Evolutionary conservation across 495 filamentous ascomycete species (phyloP), one percentile per base, ranked within the genome.

Genomic region (Hypoxylon cercidicola): DNA sequence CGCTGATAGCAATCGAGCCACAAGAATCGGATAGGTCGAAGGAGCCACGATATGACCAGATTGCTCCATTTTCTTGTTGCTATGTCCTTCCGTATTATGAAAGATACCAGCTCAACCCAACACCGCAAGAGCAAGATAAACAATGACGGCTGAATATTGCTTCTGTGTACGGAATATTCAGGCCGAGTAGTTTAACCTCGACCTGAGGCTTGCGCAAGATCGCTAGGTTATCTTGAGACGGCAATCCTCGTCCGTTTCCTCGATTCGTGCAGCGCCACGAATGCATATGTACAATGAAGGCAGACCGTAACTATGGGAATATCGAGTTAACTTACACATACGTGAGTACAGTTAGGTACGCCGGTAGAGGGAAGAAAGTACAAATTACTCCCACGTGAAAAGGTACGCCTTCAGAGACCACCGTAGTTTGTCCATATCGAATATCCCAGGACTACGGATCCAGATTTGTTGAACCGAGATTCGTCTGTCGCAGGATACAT

Each of bases 391-490:
- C 30, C 30, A 32, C 8, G 30, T 25, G 4, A 10, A 20, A 2
- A 2, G 7, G 40, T 15, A 25, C 5, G 5, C 35, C 3, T n/a
- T n/a, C 16, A 20, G 51, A 57, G 34, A 12, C 53, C 46, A 19
- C 19, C 39, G 49, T 49, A 53, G n/a, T 28, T 28, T 16, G 58
- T 54, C 20, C 55, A 16, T 32, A 30, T 68, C 35, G 49, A 20
- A 46, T 55, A 60, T 60, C 65, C 65, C 60, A 63, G 47, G 40
- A 46, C 44, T 56, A 56, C 19, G 60, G 60, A 56, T 60, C 55
- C 50, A 63, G 65, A 64, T 64, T 68, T 13, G 60, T 60, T 60
- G 65, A 68, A 68, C 60, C 65, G 65, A 68, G 65, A 63, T 68
- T 68, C 46, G 55, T 50, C 58, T 67, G 25, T 39, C 30, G 40